Percentiles rank a stretch among this genome's conserved stretches.
Evolutionary conservation across 2,329 filamentous ascomycete species (phyloP).

Genomic region (Mycocentrospora acerina): DNA sequence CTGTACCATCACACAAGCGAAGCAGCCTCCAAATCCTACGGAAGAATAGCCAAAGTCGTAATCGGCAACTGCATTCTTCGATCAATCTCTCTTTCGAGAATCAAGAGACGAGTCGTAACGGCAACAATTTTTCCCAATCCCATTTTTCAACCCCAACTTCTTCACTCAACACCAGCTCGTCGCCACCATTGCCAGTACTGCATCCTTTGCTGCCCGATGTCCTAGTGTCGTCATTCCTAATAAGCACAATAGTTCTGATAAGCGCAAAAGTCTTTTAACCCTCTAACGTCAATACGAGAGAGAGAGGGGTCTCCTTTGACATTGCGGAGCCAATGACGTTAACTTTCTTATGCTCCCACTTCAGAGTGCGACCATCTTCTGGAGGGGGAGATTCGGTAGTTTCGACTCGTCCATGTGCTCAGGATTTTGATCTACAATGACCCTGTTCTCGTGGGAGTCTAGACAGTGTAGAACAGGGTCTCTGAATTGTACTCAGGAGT

Average conservation of each 20-base stretch:
- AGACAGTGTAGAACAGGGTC: conserved; percentile 52
- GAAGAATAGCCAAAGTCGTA: conserved; percentile 25
- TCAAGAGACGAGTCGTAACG: conserved; percentile 59
- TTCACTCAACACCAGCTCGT: conserved; percentile 50
- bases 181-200: conserved; percentile 48
- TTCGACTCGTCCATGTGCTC: conserved; percentile 51
- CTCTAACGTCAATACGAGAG: conserved; percentile 16
- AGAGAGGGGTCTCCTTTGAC: conserved; percentile 21
- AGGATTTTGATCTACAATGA: conserved; percentile 32
- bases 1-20: no score
- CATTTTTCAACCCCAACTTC: conserved; percentile 34
- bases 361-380: conserved; percentile 52
- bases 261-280: conserved; percentile 43
- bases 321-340: conserved; percentile 13
- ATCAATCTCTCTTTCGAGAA: conserved; percentile 68
- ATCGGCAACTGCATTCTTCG: conserved; percentile 56
- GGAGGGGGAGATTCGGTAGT: conserved; percentile 50
- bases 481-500: conserved; percentile 58
- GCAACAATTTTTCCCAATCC: conserved; percentile 48
- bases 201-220: conserved; percentile 40
- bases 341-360: conserved; percentile 55
- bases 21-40: no score
- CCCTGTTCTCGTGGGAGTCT: conserved; percentile 22
- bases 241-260: conserved; percentile 45
- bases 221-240: conserved; percentile 44